Percentiles rank a stretch among this genome's conserved stretches.
These are phyloP conservation scores for Cercospora citrullina DNA, from an alignment of 2,329 filamentous ascomycete species.

Conservation along the genomic window DNA sequence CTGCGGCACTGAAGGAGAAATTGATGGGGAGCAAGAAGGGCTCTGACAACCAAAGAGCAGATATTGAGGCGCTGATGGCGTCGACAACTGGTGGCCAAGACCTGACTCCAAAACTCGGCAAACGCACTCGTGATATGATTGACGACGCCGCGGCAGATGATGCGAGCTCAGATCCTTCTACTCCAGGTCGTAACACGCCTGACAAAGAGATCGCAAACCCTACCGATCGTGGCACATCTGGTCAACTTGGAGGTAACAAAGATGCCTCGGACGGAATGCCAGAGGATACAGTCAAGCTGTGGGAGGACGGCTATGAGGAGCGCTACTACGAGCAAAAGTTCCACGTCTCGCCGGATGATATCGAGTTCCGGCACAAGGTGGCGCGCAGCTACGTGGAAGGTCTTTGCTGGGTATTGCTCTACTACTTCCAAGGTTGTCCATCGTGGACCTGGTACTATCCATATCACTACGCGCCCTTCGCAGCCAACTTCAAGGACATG, in stretches of 20 bases:
- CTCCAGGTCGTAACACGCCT: constrained; percentile 61
- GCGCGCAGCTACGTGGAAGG: constrained; percentile 92
- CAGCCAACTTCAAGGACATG: constrained; percentile 86
- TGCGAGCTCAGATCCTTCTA: constrained; percentile 41
- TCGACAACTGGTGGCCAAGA: constrained; percentile 40
- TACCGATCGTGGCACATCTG: constrained; percentile 34
- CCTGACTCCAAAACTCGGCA: constrained; percentile 59
- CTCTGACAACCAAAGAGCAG: constrained; percentile 35
- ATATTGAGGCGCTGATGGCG: constrained; percentile 34
- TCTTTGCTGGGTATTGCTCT: constrained; percentile 89
- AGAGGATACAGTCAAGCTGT: constrained; percentile 80
- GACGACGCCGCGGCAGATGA: constrained; percentile 55
- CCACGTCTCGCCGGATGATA: constrained; percentile 74
- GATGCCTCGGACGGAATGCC: constrained; percentile 61
- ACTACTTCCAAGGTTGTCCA: constrained; percentile 97
- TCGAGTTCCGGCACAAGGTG: constrained; percentile 84
- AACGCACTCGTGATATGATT: constrained; percentile 73
- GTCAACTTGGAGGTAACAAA: constrained; percentile 43
- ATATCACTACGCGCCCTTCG: constrained; percentile 97
- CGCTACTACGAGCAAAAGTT: constrained; percentile 98
- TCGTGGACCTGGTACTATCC: constrained; percentile 99
- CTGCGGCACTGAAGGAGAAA: constrained; percentile 80
- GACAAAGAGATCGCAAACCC: constrained; percentile 37
- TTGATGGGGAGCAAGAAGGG: constrained; percentile 56
- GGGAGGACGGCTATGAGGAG: constrained; percentile 94